A percentile compares a stretch with the other conserved stretches of the same genome.
phyloP scores from a whole-genome alignment of 257 asterid genomes.

The Voacanga thouarsii region DNA sequence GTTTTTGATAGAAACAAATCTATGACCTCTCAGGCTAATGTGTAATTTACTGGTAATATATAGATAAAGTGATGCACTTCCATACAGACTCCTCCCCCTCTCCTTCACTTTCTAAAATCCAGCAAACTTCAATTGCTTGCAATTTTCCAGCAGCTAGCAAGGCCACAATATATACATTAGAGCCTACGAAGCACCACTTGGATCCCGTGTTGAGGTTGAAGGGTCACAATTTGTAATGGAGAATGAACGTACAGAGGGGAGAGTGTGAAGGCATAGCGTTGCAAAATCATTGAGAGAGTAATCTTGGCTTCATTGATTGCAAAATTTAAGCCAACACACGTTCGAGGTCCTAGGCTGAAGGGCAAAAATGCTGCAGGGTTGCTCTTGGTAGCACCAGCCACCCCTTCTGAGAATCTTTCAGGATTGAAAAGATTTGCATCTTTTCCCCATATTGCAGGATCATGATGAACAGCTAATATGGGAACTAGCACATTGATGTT shows the following conservation, averaged over 20 bases:
- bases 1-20: too few relatives aligned
- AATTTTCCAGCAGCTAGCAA: not conserved
- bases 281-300: constrained; percentile 21
- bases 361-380: constrained; percentile 22
- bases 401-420: constrained; percentile 29
- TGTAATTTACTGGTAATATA: too few relatives aligned
- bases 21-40: too few relatives aligned
- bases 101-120: too few relatives aligned
- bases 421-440: constrained; percentile 27
- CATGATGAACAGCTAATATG: constrained; percentile 23
- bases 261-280: constrained; percentile 7
- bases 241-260: not conserved
- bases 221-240: constrained; percentile 4
- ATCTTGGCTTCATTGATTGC: constrained; percentile 19
- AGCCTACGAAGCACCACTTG: constrained; percentile 4
- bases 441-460: constrained; percentile 26
- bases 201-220: constrained; percentile 3
- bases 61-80: too few relatives aligned
- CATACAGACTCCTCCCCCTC: too few relatives aligned
- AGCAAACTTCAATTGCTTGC: too few relatives aligned
- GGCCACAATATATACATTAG: not conserved
- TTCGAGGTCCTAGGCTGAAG: constrained; percentile 23
- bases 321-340: constrained; percentile 26
- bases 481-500: constrained; percentile 7
- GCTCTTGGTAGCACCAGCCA: constrained; percentile 22